These are phyloP conservation scores for Puccinellia tenuiflora DNA, from an alignment of 176 grass and related monocot species.

Conservation along the genomic window DNA sequence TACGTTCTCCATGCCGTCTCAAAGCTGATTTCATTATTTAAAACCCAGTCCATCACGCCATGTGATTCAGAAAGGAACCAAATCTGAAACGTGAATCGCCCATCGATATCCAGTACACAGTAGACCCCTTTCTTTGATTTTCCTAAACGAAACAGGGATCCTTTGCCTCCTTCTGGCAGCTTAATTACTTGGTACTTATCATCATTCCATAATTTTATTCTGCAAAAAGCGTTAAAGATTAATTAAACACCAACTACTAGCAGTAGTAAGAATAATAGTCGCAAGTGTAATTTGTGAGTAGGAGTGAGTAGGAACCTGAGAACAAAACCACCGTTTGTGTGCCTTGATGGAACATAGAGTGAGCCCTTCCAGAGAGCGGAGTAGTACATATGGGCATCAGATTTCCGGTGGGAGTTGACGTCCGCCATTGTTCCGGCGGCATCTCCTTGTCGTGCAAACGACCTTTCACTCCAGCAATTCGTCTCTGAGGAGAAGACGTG, in stretches of 20 bases:
- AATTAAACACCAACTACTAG: background rate
- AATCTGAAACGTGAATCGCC: background rate
- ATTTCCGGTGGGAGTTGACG: too few relatives aligned
- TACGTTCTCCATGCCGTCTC: background rate
- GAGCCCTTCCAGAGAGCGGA: background rate
- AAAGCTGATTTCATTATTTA: background rate
- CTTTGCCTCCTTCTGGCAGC: background rate
- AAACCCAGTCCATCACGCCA: background rate
- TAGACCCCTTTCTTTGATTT: background rate
- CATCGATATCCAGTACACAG: background rate
- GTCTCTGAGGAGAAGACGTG: too few relatives aligned
- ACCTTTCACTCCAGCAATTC: too few relatives aligned
- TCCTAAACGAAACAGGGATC: background rate
- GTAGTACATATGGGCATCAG: background rate
- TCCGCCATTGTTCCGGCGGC: too few relatives aligned
- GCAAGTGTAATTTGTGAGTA: background rate
- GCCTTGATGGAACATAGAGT: background rate
- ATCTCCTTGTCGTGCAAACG: too few relatives aligned
- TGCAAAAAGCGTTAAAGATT: background rate
- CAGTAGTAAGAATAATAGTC: background rate
- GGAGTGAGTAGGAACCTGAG: background rate
- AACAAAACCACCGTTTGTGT: background rate
- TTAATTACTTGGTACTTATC: background rate
- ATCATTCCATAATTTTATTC: background rate
- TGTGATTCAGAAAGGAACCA: background rate